These are phyloP conservation scores for Gymnopilus dilepis DNA, from an alignment of 768 basidiomycete genomes.

Conservation along the genomic window DNA sequence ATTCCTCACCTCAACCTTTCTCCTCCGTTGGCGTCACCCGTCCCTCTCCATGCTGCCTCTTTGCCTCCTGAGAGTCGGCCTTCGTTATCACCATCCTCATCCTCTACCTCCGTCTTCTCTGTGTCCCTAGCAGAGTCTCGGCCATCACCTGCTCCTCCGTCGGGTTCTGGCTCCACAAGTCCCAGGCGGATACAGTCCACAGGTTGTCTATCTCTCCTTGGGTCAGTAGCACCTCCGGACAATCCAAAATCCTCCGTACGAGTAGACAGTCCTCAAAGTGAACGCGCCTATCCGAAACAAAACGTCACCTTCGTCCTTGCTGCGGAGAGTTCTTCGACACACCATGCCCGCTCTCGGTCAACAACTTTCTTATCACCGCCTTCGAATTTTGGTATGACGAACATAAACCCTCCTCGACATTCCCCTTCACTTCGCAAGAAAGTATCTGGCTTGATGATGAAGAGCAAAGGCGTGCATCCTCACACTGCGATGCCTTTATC, in stretches of 20 bases:
- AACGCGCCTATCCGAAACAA: background rate
- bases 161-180: slow-evolving; percentile 10
- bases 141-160: background rate
- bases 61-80: slow-evolving; percentile 20
- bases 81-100: slow-evolving; percentile 13
- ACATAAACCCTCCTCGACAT: slow-evolving; percentile 41
- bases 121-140: background rate
- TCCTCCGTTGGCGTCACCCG: slow-evolving; percentile 11
- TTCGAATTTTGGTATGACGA: slow-evolving; percentile 38
- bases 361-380: slow-evolving; percentile 18
- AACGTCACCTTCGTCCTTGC: slow-evolving; percentile 5
- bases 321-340: background rate
- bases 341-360: slow-evolving; percentile 13
- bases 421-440: slow-evolving; percentile 38
- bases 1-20: slow-evolving; percentile 26
- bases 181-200: slow-evolving; percentile 31
- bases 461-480: background rate
- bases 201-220: slow-evolving; percentile 19
- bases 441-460: slow-evolving; percentile 4
- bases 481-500: background rate
- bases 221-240: background rate
- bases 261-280: background rate
- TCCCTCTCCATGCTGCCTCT: slow-evolving; percentile 11
- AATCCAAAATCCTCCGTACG: background rate
- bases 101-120: slow-evolving; percentile 17